Evolutionary conservation across 176 grass and related monocot species (phyloP).

Genomic region (Dendrocalamus sinicus): DNA sequence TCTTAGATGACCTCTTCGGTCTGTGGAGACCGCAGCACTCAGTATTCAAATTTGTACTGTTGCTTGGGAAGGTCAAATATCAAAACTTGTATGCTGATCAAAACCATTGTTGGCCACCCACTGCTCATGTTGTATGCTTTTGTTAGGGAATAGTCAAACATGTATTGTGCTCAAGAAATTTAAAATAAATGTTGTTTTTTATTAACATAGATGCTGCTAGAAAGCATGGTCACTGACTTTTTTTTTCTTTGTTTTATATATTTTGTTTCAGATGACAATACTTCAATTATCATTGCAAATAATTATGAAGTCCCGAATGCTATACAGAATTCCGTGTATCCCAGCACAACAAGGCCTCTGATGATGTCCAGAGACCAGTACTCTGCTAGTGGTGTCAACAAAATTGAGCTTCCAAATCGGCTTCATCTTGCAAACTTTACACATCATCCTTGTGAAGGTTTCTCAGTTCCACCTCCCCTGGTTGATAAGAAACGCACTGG

Average conservation of each 20-base stretch:
- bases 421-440: constrained; percentile 55
- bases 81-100: not conserved
- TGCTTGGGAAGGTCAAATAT: not conserved
- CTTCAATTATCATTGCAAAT: constrained; percentile 66
- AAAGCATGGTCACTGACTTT: constrained; percentile 24
- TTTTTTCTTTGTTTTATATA: not conserved
- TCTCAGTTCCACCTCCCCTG: constrained; percentile 70
- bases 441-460: constrained; percentile 84
- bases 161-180: not conserved
- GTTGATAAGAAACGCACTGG: constrained; percentile 86
- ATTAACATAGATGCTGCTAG: not conserved
- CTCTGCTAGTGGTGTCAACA: constrained; percentile 39
- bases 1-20: not conserved
- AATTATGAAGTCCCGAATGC: constrained; percentile 53
- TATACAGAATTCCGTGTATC: constrained; percentile 55
- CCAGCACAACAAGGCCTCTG: constrained; percentile 39
- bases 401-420: constrained; percentile 46
- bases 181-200: not conserved
- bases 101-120: not conserved
- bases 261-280: constrained; percentile 73
- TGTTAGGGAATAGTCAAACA: not conserved
- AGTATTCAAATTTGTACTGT: not conserved
- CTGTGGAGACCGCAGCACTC: not conserved
- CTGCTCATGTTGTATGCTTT: not conserved
- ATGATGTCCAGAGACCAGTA: constrained; percentile 45